These are phyloP conservation scores for Orbilia brochopaga DNA, from an alignment of 2,329 filamentous ascomycete genomes.

Conservation along the genomic window DNA sequence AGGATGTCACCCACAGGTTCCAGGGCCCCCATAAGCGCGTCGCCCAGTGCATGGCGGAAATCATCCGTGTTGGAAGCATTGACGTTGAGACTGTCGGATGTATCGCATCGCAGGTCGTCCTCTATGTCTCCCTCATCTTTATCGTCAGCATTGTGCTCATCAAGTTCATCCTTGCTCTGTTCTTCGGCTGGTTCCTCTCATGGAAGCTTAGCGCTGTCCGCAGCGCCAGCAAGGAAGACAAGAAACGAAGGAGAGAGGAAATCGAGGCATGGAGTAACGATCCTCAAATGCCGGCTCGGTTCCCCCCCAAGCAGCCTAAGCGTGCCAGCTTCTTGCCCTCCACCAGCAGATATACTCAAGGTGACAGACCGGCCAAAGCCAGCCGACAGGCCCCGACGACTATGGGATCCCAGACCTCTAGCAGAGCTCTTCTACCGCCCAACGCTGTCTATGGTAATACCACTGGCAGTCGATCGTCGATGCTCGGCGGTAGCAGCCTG, in stretches of 20 bases:
- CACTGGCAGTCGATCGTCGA: slow-evolving; percentile 66
- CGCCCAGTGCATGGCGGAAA: slow-evolving; percentile 86
- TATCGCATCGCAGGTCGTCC: slow-evolving; percentile 94
- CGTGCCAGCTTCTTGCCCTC: slow-evolving; percentile 88
- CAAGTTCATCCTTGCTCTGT: slow-evolving; percentile 84
- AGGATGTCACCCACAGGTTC: slow-evolving; percentile 87
- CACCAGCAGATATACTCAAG: slow-evolving; percentile 81
- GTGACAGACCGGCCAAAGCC: slow-evolving; percentile 66
- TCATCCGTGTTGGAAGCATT: slow-evolving; percentile 92
- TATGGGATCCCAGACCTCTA: slow-evolving; percentile 88
- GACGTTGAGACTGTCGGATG: slow-evolving; percentile 96
- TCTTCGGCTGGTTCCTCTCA: slow-evolving; percentile 97
- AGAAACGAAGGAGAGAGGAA: slow-evolving; percentile 83
- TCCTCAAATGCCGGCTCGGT: slow-evolving; percentile 87
- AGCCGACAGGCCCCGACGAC: slow-evolving; percentile 74
- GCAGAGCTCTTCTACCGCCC: slow-evolving; percentile 73
- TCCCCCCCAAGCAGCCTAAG: slow-evolving; percentile 70
- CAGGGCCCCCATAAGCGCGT: slow-evolving; percentile 79
- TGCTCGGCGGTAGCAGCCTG: slow-evolving; percentile 58
- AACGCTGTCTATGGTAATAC: slow-evolving; percentile 71
- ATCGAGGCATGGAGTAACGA: slow-evolving; percentile 99
- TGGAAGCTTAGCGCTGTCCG: slow-evolving; percentile 75
- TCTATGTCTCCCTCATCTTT: slow-evolving; percentile 89
- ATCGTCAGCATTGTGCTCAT: slow-evolving; percentile 86
- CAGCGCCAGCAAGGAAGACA: slow-evolving; percentile 78